Evolutionary conservation across 129 eudicot genomes (phyloP), one percentile per base, ranked within the genome.

Genomic region (Sambucus nigra): DNA sequence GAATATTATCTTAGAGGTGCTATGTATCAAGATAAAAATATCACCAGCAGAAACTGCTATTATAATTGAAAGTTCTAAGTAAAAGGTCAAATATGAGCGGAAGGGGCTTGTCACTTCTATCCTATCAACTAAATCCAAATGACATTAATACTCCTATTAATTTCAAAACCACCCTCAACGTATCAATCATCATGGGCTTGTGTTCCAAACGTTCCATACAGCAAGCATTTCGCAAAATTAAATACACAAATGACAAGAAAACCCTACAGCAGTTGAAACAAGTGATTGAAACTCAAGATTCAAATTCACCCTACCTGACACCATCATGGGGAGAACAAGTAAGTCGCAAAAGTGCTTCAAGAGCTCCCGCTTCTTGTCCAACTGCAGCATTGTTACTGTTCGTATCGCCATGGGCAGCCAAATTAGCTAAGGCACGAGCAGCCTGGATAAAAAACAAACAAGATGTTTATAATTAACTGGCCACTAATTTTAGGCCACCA

Each of bases 321-420:
- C 94, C 96, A 60, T 86, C 96, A 82, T 86, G 87, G 38, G 74
- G 76, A 35, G 99, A 86, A 45, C 77, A 91, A 28, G 84, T 92
- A 55, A 92, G 87, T 45, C 73, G 73, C 69, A 92, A 94, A 53
- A 92, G 94, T 28, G 96, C 96, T 56, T 92, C 91, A 75, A 92
- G 84, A 51, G 99, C 91, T 53, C 99, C 99, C 19, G 80, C 78
- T 60, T 92, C 99, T 64, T 70, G 96, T 46, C 99, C 99, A 40
- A 92, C 96, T 20, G 92, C 94, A 42, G 96, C 86, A 77, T 86
- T 92, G 55, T 82, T 92, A 55, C 69, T 76, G 27, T 92, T 92
- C 81, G 87, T 92, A 59, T 92, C 99, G 22, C 99, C 99, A 77
- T 92, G 99, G 67, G 99, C 96, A 17, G 96, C 99, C 76, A 92